These are phyloP conservation scores for Luffa aegyptiaca DNA, from an alignment of 306 rosid species.

Conservation along the genomic window DNA sequence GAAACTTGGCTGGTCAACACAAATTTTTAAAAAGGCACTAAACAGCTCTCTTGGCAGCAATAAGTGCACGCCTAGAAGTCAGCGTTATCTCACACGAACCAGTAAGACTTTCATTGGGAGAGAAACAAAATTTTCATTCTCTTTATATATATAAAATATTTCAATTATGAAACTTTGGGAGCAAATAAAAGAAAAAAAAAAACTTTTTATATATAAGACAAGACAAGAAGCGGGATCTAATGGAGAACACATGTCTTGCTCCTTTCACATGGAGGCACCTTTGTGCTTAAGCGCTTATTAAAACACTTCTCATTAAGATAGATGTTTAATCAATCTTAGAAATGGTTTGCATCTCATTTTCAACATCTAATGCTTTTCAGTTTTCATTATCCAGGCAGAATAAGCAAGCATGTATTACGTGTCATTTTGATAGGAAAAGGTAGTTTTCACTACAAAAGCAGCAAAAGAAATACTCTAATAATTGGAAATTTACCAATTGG, in stretches of 20 bases:
- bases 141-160: too few species aligned
- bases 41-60: background rate
- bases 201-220: too few species aligned
- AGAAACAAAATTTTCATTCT: background rate
- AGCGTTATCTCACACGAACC: background rate
- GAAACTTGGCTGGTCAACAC: too few species aligned
- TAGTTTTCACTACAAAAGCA: background rate
- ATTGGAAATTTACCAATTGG: slow-evolving; percentile 55
- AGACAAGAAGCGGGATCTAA: background rate
- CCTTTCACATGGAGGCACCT: background rate
- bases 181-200: background rate
- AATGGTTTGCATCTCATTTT: background rate
- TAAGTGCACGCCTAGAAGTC: background rate
- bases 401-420: background rate
- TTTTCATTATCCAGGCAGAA: background rate
- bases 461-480: background rate
- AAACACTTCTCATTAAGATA: background rate
- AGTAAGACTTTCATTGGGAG: background rate
- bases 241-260: background rate
- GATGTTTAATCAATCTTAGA: background rate
- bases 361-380: background rate
- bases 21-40: too few species aligned
- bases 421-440: background rate
- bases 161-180: background rate
- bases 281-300: background rate